These are phyloP conservation scores for Ophiosphaerella herpotricha DNA, from an alignment of 2,329 filamentous ascomycete species.

Conservation along the genomic window DNA sequence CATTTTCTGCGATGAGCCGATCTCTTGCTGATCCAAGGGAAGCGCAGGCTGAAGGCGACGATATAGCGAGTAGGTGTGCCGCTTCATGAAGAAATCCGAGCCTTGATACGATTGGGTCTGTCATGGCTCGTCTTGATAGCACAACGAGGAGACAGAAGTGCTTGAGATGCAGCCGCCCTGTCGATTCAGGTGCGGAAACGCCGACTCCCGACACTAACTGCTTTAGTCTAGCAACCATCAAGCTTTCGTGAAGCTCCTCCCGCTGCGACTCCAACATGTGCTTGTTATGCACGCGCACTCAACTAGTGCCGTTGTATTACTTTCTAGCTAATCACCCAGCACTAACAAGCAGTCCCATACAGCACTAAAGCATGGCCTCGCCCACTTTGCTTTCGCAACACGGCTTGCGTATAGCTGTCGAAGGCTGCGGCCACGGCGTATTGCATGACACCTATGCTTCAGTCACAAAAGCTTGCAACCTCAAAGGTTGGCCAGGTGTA, in stretches of 20 bases:
- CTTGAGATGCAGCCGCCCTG: no score
- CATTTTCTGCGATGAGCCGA: conserved; percentile 34
- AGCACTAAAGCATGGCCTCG: conserved; percentile 26
- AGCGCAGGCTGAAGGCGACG: conserved; percentile 41
- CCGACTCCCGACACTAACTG: conserved; percentile 34
- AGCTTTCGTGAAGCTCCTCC: no score
- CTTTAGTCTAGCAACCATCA: neutral
- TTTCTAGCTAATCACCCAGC: neutral
- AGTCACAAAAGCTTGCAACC: conserved; percentile 68
- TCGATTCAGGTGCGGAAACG: conserved; percentile 14
- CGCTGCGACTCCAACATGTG: no score
- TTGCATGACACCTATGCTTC: conserved; percentile 90
- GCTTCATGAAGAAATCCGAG: conserved; percentile 42
- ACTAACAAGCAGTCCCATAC: conserved; percentile 1
- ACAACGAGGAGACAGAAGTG: no score
- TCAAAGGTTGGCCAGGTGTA: conserved; percentile 77
- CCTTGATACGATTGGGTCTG: conserved; percentile 23
- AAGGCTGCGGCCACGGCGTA: conserved; percentile 91
- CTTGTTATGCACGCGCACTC: no score
- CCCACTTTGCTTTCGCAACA: conserved; percentile 27
- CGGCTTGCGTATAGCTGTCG: conserved; percentile 73
- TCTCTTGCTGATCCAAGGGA: conserved; percentile 36
- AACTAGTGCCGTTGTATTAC: no score
- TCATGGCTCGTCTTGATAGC: conserved; percentile 2
- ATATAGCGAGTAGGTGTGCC: conserved; percentile 34